Evolutionary conservation across 805 yeast species (phyloP).

Genomic region (Suhomyces faveliae): DNA sequence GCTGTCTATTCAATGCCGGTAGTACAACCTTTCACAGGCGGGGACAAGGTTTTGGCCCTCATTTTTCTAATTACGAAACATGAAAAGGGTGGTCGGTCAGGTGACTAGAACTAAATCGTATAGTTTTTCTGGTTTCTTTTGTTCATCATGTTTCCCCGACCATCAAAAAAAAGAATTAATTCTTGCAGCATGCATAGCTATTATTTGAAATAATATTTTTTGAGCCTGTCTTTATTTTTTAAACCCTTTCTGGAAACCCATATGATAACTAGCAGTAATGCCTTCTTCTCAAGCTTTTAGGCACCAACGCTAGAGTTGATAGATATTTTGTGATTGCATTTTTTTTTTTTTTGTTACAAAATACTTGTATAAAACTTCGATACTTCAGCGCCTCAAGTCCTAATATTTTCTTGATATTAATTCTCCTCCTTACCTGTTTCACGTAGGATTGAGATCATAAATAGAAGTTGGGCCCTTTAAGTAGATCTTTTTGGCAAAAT

Average conservation of each 20-base stretch:
- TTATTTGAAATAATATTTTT: not conserved
- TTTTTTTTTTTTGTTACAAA: constrained; percentile 4
- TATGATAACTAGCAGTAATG: not conserved
- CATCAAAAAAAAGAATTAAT: not conserved
- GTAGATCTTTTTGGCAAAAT: constrained; percentile 1
- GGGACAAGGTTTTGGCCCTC: not conserved
- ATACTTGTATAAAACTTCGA: constrained; percentile 8
- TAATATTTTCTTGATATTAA: not conserved
- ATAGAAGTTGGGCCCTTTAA: not conserved
- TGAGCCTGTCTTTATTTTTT: not conserved
- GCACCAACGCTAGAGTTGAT: not conserved
- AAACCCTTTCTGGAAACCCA: not conserved
- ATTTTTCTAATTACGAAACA: not conserved
- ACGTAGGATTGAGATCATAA: constrained; percentile 1
- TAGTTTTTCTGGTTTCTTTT: not conserved
- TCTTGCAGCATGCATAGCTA: not conserved
- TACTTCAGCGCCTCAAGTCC: constrained; percentile 8
- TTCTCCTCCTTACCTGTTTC: constrained; percentile 5
- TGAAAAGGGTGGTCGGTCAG: not conserved
- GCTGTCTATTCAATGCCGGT: not conserved
- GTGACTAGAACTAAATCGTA: not conserved
- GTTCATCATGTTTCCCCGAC: not conserved
- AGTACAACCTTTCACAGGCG: not conserved
- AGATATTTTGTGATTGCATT: not conserved
- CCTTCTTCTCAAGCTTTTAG: not conserved